Evolutionary conservation across 1,284 basidiomycete species (phyloP).

Genomic region (Vanrija sp.): DNA sequence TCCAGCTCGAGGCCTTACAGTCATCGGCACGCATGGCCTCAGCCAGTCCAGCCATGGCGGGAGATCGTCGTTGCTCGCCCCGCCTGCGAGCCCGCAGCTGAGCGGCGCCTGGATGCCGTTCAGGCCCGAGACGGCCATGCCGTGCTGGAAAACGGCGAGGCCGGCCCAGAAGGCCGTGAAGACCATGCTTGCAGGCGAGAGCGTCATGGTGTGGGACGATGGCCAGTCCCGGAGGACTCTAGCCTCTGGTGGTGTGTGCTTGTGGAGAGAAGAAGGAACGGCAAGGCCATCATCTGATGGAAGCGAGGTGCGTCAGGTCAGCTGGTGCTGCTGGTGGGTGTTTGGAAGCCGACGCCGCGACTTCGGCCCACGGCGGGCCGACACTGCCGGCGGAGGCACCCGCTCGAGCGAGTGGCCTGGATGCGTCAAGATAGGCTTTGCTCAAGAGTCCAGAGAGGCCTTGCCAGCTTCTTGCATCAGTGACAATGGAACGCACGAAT

Average conservation of each 20-base stretch:
- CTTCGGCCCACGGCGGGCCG: too few species aligned
- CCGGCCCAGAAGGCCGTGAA: slow-evolving; percentile 35
- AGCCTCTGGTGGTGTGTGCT: slow-evolving; percentile 6
- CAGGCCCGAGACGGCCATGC: slow-evolving; percentile 38
- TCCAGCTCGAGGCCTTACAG: slow-evolving; percentile 12
- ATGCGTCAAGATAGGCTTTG: too few species aligned
- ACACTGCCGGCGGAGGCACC: too few species aligned
- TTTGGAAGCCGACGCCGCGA: too few species aligned
- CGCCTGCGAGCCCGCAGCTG: slow-evolving; percentile 19
- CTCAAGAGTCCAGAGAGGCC: too few species aligned
- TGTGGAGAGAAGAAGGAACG: slow-evolving; percentile 6
- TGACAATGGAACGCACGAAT: too few species aligned
- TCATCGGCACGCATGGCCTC: slow-evolving; percentile 29
- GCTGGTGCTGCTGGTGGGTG: too few species aligned
- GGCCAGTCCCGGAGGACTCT: slow-evolving; percentile 12
- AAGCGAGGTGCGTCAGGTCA: too few species aligned
- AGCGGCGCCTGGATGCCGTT: slow-evolving; percentile 40
- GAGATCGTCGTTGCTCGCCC: background rate
- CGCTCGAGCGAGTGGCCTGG: too few species aligned
- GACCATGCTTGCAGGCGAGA: slow-evolving; percentile 1
- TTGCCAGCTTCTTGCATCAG: too few species aligned
- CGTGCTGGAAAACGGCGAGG: slow-evolving; percentile 39
- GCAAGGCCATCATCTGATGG: background rate
- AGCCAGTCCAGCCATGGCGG: slow-evolving; percentile 8
- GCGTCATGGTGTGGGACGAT: slow-evolving; percentile 1